Percentiles rank a stretch among this genome's conserved stretches.
phyloP scores from a whole-genome alignment of 345 rosid species.

The Combretum micranthum region DNA sequence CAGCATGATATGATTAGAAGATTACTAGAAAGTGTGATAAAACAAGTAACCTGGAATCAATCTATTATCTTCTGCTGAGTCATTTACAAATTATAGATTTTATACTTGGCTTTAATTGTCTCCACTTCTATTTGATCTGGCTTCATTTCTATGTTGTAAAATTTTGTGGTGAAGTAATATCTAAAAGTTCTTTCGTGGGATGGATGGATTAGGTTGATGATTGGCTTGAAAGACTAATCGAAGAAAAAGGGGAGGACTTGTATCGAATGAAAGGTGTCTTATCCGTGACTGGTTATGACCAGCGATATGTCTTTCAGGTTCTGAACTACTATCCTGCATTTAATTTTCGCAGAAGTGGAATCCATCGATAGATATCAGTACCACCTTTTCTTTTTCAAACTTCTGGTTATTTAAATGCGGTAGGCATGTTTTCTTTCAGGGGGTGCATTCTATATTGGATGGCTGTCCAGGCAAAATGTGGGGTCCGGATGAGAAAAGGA shows the following conservation, averaged over 20 bases:
- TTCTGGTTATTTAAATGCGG: no score
- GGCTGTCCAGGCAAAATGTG: conserved; percentile 52
- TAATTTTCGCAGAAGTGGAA: no score
- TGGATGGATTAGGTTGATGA: conserved; percentile 49
- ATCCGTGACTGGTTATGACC: conserved; percentile 35
- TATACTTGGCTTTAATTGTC: no score
- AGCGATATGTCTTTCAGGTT: conserved; percentile 66
- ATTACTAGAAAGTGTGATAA: no score
- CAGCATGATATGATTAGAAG: no score
- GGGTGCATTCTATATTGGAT: conserved; percentile 58
- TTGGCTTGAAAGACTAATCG: conserved; percentile 64
- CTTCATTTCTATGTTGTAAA: no score
- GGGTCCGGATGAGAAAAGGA: conserved; percentile 54
- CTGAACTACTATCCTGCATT: neutral
- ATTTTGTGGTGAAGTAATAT: no score
- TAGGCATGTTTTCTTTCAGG: conserved; percentile 18
- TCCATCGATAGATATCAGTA: neutral
- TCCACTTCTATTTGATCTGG: no score
- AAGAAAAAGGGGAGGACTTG: conserved; percentile 67
- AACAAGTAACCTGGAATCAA: no score
- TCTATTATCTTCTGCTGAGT: no score
- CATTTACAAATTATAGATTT: no score
- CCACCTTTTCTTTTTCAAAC: neutral
- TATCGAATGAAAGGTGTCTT: conserved; percentile 70
- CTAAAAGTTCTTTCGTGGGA: neutral